Evolutionary conservation across 1,139 yeast species (phyloP), one percentile per base, ranked within the genome.

Genomic region (Meyerozyma carpophila): DNA sequence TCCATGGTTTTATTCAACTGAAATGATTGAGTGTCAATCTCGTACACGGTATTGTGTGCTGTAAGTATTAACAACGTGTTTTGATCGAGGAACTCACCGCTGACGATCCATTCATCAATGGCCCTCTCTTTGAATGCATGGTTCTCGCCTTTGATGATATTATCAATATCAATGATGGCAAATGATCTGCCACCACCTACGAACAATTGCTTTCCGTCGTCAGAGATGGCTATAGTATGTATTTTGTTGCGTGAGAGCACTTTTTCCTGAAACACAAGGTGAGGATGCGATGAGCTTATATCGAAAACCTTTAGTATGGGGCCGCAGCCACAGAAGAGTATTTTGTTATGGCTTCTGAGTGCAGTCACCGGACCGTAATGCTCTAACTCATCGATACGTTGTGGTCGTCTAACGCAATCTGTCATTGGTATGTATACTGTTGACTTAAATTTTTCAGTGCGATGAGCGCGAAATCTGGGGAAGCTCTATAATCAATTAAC

Each of bases 331-430:
- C 80, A 83, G n/a, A 81, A 61, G 0, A 87, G 58, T 27, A 57
- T 54, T 4, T 65, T 49, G 2, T 57, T 51, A 36, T 59, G 51
- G 43, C 84, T 75, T 48, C 70, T 73, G 37, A 88, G 66, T 4
- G 84, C 76, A 1, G 94, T 81, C 0, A 87, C 81, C 0, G 96
- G 94, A 0, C 96, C 96, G 57, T 79, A 73, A 53, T 84, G 90
- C n/a, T 42, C 43, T 10, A 50, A 18, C 32, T 37, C 36, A 18
- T 27, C 37, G 16, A 37, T 32, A 5, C 10, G 11, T 10, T 29
- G 34, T 5, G 36, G 14, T 34, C 29, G 37, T 20, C 21, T 27
- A 8, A 34, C 32, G 21, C 38, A 25, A 40, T 34, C 32, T 42
- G 37, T 11, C 29, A 27, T 27, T n/a, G 13, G 29, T 27, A 27